A percentile compares a stretch with the other conserved stretches of the same genome.
Conservation (phyloP, 495 filamentous ascomycete genomes). For the Cercophora samala region DNA sequence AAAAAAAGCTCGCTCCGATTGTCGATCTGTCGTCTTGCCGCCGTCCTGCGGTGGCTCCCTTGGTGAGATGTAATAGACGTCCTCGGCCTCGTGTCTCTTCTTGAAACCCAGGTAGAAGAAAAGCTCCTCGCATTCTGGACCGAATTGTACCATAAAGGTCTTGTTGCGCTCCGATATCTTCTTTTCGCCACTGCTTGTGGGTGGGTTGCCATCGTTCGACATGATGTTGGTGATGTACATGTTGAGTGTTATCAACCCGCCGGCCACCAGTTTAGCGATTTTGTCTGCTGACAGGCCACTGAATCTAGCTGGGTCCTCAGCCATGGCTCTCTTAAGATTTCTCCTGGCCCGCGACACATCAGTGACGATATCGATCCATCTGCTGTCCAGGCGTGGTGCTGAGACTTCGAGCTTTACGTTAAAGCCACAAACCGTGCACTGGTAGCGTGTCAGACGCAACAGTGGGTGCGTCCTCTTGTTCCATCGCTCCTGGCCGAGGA, state of each 20-base stretch:
- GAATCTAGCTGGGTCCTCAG: slow-evolving; percentile 57
- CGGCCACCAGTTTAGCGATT: slow-evolving; percentile 43
- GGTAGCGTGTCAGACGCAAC: slow-evolving; percentile 40
- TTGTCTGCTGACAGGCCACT: slow-evolving; percentile 41
- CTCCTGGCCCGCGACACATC: slow-evolving; percentile 53
- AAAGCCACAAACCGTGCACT: slow-evolving; percentile 53
- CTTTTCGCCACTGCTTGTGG: slow-evolving; percentile 46
- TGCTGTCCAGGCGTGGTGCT: slow-evolving; percentile 49
- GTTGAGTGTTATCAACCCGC: slow-evolving; percentile 54
- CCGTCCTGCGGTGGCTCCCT: slow-evolving; percentile 17
- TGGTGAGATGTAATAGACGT: slow-evolving; percentile 30
- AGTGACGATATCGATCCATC: slow-evolving; percentile 53
- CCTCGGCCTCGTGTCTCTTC: slow-evolving; percentile 20
- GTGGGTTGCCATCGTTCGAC: slow-evolving; percentile 37
- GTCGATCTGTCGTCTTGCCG: slow-evolving; percentile 27
- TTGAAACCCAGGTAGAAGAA: slow-evolving; percentile 64
- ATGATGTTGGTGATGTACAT: slow-evolving; percentile 60
- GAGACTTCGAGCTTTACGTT: slow-evolving; percentile 44
- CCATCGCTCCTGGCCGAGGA: slow-evolving; percentile 25
- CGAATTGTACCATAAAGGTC: slow-evolving; percentile 66
- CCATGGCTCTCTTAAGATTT: slow-evolving; percentile 52
- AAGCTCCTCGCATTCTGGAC: slow-evolving; percentile 58
- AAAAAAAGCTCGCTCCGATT: slow-evolving; percentile 30
- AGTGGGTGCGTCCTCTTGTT: slow-evolving; percentile 8
- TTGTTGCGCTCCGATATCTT: slow-evolving; percentile 67